Base-by-base conservation (phyloP, 345 rosid genomes). In the Linum lewisii region DNA sequence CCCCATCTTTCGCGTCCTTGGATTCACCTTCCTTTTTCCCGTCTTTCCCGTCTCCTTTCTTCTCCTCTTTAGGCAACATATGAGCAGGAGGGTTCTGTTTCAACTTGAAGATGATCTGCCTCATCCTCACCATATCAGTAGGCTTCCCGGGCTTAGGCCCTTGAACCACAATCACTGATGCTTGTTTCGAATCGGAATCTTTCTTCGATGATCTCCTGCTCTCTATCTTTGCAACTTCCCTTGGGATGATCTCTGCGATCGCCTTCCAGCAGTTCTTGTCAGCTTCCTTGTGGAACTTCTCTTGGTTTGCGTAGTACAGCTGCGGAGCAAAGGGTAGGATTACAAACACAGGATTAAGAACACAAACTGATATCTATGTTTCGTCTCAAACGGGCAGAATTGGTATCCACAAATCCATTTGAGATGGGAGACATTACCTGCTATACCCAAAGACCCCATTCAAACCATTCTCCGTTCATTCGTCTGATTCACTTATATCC, bases 61-160 rank as follows among this genome's bases (percentile, higher is more conserved):
- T 77, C 1, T 64, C 76, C 24, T 81, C 88, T 62, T 80, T 82
- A n/a, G 95, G 99, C 86, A 82, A 78, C 99, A 89, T 87, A 68
- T 85, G 96, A n/a, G 86, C 70, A 2, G 96, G 97, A 50, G 95
- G 97, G 58, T 75, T 79, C 65, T 84, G 85, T 72, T 90, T 87
- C 53, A 93, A 84, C 80, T 82, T 90, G 71, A 73, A 29, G 69
- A 84, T 79, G 29, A 90, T 72, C 66, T 94, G 97, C 68, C 96
- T 81, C 96, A 87, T 85, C 65, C 99, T 85, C 22, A 85, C 61
- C 18, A 87, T 83, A 67, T 94, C 97, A 7, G 95, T 78, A 2
- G 88, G 97, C 67, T 90, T 93, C 62, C 96, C 97, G 13, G 99
- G 97, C 66, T 90, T 90, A 29, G 97, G 97, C 54, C 97, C 97